phyloP scores from a whole-genome alignment of 129 eudicot genomes.

The Flaveria ramosissima region DNA sequence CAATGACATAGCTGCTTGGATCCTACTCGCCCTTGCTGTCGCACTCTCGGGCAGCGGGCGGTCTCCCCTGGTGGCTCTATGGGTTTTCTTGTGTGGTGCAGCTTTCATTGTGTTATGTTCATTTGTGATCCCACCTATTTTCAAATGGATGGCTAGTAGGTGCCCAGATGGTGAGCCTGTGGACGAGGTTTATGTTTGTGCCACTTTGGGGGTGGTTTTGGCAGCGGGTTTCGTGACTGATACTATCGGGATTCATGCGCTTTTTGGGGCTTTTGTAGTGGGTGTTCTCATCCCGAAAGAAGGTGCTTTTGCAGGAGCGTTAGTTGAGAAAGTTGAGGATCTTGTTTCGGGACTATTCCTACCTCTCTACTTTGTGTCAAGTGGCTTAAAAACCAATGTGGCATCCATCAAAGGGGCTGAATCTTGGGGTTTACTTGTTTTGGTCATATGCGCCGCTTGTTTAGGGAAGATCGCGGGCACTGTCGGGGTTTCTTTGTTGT shows the following conservation, averaged over 20 bases:
- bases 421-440: conserved; percentile 77
- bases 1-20: conserved; percentile 83
- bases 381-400: conserved; percentile 76
- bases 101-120: conserved; percentile 50
- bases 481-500: conserved; percentile 47
- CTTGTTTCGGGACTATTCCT: conserved; percentile 71
- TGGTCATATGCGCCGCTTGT: conserved; percentile 67
- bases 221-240: conserved; percentile 76
- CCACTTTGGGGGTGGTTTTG: conserved; percentile 61
- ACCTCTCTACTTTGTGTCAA: conserved; percentile 77
- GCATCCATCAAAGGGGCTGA: conserved; percentile 77
- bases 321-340: conserved; percentile 87
- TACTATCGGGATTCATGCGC: conserved; percentile 76
- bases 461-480: conserved; percentile 73
- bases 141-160: conserved; percentile 61
- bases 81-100: conserved; percentile 69
- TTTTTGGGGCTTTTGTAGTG: conserved; percentile 80
- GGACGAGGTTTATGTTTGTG: conserved; percentile 66
- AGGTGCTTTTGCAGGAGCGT: conserved; percentile 75
- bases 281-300: conserved; percentile 77
- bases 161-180: conserved; percentile 83
- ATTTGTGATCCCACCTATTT: conserved; percentile 53
- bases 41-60: conserved; percentile 65
- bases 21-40: conserved; percentile 71
- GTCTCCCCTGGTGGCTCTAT: conserved; percentile 58